A percentile compares a stretch with the other conserved stretches of the same genome.
phyloP scores from a whole-genome alignment of 2,329 filamentous ascomycete genomes.

The Fusarium nygamai region DNA sequence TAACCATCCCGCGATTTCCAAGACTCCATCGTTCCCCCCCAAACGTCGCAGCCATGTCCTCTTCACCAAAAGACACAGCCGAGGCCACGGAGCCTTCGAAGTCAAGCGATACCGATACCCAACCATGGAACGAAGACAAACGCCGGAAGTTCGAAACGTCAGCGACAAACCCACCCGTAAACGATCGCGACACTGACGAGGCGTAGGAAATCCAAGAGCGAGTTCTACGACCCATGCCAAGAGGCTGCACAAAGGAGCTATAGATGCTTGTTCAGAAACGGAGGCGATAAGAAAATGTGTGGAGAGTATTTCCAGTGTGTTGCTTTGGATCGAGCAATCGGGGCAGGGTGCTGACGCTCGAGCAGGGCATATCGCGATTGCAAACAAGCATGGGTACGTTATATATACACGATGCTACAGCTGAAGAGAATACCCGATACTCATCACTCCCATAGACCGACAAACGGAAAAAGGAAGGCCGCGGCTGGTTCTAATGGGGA shows the following conservation, averaged over 20 bases:
- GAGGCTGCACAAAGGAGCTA: slow-evolving; percentile 88
- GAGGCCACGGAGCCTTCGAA: slow-evolving; percentile 25
- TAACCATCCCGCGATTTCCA: not conserved
- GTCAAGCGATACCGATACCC: slow-evolving; percentile 16
- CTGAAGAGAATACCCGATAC: not conserved
- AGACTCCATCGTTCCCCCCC: not conserved
- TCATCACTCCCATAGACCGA: slow-evolving; percentile 42
- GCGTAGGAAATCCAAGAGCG: slow-evolving; percentile 82
- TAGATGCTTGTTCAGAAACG: slow-evolving; percentile 88
- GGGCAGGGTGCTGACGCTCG: slow-evolving; percentile 27
- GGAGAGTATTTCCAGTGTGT: slow-evolving; percentile 93
- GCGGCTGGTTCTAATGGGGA: slow-evolving; percentile 38
- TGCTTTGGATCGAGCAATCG: not conserved
- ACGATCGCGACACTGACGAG: not conserved
- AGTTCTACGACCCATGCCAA: slow-evolving; percentile 96
- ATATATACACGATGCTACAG: not conserved
- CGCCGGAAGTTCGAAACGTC: slow-evolving; percentile 73
- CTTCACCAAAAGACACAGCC: slow-evolving; percentile 30
- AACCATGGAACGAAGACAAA: slow-evolving; percentile 67
- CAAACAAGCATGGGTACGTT: slow-evolving; percentile 88
- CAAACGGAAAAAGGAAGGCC: slow-evolving; percentile 47
- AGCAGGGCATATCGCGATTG: slow-evolving; percentile 89
- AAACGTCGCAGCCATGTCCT: slow-evolving; percentile 34
- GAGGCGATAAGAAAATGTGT: slow-evolving; percentile 88
- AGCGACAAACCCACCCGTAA: slow-evolving; percentile 36